Percentiles rank a stretch among this genome's conserved stretches.
Conservation (phyloP, 768 basidiomycete species). For the Rhodotorula babjevae region DNA sequence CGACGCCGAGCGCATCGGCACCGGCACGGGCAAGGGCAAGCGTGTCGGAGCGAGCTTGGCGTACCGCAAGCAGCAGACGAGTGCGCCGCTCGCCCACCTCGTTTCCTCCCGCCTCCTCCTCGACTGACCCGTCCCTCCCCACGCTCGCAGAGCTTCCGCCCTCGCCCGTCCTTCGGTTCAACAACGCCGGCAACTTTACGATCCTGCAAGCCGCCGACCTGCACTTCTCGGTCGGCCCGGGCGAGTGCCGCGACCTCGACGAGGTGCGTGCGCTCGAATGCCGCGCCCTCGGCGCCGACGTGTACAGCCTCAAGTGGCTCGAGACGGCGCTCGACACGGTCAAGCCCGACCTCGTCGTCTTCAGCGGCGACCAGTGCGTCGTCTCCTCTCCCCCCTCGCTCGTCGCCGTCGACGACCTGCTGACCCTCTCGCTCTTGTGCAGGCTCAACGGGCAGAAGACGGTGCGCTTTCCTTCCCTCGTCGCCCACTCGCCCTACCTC, state of each 20-base stretch:
- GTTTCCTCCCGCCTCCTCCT: not conserved
- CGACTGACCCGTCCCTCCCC: not conserved
- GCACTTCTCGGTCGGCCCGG: slow-evolving; percentile 78
- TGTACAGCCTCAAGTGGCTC: slow-evolving; percentile 69
- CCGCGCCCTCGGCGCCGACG: slow-evolving; percentile 57
- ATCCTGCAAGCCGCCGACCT: slow-evolving; percentile 88
- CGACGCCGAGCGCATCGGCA: slow-evolving; percentile 11
- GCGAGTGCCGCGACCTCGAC: slow-evolving; percentile 56
- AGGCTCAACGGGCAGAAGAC: slow-evolving; percentile 79
- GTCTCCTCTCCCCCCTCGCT: not conserved
- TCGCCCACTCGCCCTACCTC: not conserved
- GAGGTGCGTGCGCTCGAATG: slow-evolving; percentile 8
- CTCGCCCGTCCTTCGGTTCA: slow-evolving; percentile 70
- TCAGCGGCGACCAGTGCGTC: slow-evolving; percentile 73
- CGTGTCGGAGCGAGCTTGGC: slow-evolving; percentile 59
- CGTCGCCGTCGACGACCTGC: too few relatives aligned
- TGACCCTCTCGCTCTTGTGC: not conserved
- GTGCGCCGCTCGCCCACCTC: not conserved
- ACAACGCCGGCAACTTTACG: slow-evolving; percentile 75
- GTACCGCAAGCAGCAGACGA: slow-evolving; percentile 56
- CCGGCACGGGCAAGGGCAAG: slow-evolving; percentile 52
- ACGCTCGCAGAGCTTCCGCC: slow-evolving; percentile 5
- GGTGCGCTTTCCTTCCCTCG: not conserved
- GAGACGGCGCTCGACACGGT: slow-evolving; percentile 67
- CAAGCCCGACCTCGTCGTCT: slow-evolving; percentile 85